A percentile compares a stretch with the other conserved stretches of the same genome.
Evolutionary conservation across 2,329 filamentous ascomycete genomes (phyloP).

Genomic region (Fusarium penzigii): DNA sequence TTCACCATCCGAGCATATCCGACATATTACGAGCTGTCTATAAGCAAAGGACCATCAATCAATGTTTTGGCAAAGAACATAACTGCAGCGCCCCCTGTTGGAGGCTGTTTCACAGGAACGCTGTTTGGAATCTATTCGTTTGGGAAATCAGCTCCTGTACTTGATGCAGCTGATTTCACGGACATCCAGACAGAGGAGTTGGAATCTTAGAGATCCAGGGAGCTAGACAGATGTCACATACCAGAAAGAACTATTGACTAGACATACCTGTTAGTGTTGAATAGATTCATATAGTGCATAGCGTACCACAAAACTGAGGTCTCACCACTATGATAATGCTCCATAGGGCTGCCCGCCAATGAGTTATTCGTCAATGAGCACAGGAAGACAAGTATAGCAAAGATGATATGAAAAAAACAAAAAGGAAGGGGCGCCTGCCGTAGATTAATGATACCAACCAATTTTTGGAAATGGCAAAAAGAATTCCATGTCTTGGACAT

Average conservation of each 20-base stretch:
- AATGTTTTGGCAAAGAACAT: slow-evolving; percentile 4
- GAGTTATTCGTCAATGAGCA: too few relatives aligned
- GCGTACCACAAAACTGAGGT: too few relatives aligned
- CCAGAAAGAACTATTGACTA: neutral
- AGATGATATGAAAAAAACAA: neutral
- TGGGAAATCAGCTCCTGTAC: slow-evolving; percentile 19
- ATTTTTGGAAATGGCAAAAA: neutral
- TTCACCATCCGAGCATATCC: slow-evolving; percentile 3
- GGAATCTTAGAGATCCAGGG: neutral
- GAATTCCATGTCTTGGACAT: slow-evolving; percentile 16
- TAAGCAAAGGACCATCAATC: neutral
- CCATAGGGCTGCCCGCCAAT: too few relatives aligned
- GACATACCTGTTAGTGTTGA: neutral
- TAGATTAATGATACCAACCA: too few relatives aligned
- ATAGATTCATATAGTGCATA: neutral
- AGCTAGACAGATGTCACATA: neutral
- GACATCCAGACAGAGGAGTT: slow-evolving; percentile 2
- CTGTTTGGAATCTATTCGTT: slow-evolving; percentile 28
- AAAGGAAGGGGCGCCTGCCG: neutral
- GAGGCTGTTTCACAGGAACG: slow-evolving; percentile 22
- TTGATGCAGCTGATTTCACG: slow-evolving; percentile 21
- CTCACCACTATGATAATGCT: too few relatives aligned
- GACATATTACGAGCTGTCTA: slow-evolving; percentile 6
- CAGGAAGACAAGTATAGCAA: neutral
- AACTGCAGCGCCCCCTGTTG: slow-evolving; percentile 17